Base-by-base conservation (phyloP, 805 yeast species). In the Starmerella vaccinii region DNA sequence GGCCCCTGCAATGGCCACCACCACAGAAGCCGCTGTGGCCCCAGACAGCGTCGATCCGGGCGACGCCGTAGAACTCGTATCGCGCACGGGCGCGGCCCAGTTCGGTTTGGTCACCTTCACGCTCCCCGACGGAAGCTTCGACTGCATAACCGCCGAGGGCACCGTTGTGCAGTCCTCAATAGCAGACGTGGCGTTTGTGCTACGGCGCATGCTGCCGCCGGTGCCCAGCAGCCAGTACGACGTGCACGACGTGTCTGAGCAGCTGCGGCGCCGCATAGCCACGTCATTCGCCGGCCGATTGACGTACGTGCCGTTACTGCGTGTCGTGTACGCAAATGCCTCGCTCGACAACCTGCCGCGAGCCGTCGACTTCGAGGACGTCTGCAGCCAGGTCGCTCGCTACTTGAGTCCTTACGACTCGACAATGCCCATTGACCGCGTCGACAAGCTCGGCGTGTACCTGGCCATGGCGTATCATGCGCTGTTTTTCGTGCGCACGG, bases 31-130 rank as follows among this genome's bases (percentile, higher is more conserved):
- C n/a, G 16, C 26, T 4, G 49, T 49, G 7, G 18, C 43, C n/a
- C 59, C 59, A 3, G 24, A 18, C 12, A 12, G 35, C 19, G 55
- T 59, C 16, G 46, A 51, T 8, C 46, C 47, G 5, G 62, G 62
- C 13, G 62, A 59, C 34, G 45, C 56, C 12, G 59, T 59, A 4
- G 62, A 57, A 39, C 30, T 54, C 2, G 32, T 37, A 3, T 2
- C 52, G 13, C 46, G 52, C 22, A 47, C 47, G 10, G 57, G 57
- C 21, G 7, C 27, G 2, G 40, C 43, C 13, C 41, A 19, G 22
- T 53, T 57, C 33, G 61, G 61, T 5, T 16, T 56, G 22, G 61
- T 59, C 2, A 51, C 59, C 0, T 59, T 57, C 52, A 47, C 54
- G 26, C 37, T 47, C 6, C 43, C 50, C 6, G 46, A 49, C 21